phyloP scores from a whole-genome alignment of 805 yeast species.

The Wickerhamiella bombiphila region DNA sequence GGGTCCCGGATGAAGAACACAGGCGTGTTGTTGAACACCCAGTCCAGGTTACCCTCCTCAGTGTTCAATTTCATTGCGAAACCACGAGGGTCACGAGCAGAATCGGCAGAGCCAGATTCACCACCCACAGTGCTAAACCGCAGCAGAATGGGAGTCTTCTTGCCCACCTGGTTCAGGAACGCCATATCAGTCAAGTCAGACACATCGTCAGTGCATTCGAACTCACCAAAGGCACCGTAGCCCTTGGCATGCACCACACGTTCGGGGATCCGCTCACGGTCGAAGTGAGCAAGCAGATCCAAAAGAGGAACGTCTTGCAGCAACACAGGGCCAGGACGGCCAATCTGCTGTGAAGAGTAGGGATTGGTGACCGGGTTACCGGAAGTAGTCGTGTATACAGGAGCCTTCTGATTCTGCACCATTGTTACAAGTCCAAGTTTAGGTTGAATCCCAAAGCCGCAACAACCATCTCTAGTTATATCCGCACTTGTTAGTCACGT shows the following conservation, averaged over 20 bases:
- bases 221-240: conserved; percentile 46
- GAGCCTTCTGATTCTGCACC: conserved; percentile 12
- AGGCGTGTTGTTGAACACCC: conserved; percentile 65
- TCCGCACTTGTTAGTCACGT: too few species aligned
- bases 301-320: conserved; percentile 44
- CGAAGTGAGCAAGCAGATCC: conserved; percentile 44
- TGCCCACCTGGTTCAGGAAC: conserved; percentile 61
- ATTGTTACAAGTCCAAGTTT: too few species aligned
- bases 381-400: conserved; percentile 33
- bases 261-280: conserved; percentile 52
- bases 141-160: conserved; percentile 51
- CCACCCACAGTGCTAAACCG: conserved; percentile 60
- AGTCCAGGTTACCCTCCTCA: conserved; percentile 53
- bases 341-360: conserved; percentile 38
- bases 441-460: too few species aligned
- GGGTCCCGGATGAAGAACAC: conserved; percentile 53
- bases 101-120: conserved; percentile 50
- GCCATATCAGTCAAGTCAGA: conserved; percentile 33
- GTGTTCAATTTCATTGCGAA: conserved; percentile 52
- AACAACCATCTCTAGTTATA: too few species aligned
- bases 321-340: conserved; percentile 42
- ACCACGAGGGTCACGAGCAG: conserved; percentile 59
- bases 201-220: conserved; percentile 44
- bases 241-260: conserved; percentile 58
- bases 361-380: conserved; percentile 46